Conservation (phyloP, 129 eudicot genomes). For the Rutidosis leptorrhynchoides region DNA sequence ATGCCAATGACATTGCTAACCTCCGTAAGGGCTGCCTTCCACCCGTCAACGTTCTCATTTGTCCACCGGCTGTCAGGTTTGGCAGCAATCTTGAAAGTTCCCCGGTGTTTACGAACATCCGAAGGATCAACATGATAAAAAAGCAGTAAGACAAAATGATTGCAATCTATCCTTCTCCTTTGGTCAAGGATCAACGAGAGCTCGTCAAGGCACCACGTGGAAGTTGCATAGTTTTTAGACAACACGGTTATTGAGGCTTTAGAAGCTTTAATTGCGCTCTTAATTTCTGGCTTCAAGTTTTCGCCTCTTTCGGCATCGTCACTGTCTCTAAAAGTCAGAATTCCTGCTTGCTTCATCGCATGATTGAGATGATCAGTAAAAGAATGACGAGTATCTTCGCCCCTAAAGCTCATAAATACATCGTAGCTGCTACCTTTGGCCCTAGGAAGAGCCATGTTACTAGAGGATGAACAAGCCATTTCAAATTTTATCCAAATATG, state of each 20-base stretch:
- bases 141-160: slow-evolving; percentile 5
- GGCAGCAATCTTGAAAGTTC: neutral
- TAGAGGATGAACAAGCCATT: neutral
- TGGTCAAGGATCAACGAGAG: slow-evolving; percentile 1
- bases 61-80: neutral
- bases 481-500: neutral
- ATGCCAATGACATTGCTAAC: neutral
- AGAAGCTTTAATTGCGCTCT: slow-evolving; percentile 4
- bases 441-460: neutral
- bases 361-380: slow-evolving; percentile 1
- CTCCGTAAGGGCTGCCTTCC: slow-evolving; percentile 11
- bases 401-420: slow-evolving; percentile 6
- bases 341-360: neutral
- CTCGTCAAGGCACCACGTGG: slow-evolving; percentile 16
- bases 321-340: neutral
- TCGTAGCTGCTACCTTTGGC: slow-evolving; percentile 3
- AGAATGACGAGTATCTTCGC: neutral
- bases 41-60: neutral
- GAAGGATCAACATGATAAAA: slow-evolving; percentile 13
- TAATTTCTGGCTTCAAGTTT: slow-evolving; percentile 3
- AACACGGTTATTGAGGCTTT: slow-evolving; percentile 1
- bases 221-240: slow-evolving; percentile 6
- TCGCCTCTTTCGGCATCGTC: slow-evolving; percentile 6
- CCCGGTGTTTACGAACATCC: neutral
- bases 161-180: neutral